Evolutionary conservation across 2,329 filamentous ascomycete species (phyloP).

Genomic region (Penicillium decumbens): DNA sequence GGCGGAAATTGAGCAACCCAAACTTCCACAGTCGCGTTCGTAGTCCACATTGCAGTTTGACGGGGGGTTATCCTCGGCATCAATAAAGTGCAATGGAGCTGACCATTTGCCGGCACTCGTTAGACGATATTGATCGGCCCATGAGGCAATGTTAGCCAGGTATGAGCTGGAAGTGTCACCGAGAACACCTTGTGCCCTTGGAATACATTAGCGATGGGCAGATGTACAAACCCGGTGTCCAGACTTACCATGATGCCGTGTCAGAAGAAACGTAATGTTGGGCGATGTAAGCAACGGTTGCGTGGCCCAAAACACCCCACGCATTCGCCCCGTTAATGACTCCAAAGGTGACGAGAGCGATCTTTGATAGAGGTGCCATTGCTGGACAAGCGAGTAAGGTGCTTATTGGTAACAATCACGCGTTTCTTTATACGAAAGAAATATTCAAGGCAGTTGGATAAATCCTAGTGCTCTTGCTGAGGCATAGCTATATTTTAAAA

Average conservation of each 20-base stretch:
- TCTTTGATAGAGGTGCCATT: conserved; percentile 12
- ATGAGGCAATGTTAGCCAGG: conserved; percentile 50
- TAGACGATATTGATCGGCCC: conserved; percentile 51
- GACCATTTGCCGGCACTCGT: conserved; percentile 48
- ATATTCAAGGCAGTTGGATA: neutral
- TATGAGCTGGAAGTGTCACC: conserved; percentile 44
- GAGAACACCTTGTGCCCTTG: conserved; percentile 40
- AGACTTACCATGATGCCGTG: conserved; percentile 41
- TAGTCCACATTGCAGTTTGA: conserved; percentile 47
- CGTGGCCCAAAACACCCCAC: conserved; percentile 53
- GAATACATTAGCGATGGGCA: neutral
- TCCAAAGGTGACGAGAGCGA: conserved; percentile 10
- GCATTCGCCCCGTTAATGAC: conserved; percentile 27
- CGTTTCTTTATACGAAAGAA: neutral
- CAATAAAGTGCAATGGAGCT: conserved; percentile 49
- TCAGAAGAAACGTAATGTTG: conserved; percentile 44
- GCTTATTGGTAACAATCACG: neutral
- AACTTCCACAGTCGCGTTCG: conserved; percentile 48
- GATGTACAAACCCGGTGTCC: neutral
- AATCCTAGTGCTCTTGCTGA: neutral
- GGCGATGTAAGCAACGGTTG: conserved; percentile 53
- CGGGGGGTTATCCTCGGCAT: conserved; percentile 49
- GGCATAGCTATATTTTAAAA: neutral
- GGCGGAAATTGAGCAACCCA: conserved; percentile 51
- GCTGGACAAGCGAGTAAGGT: neutral